A percentile compares a stretch with the other conserved stretches of the same genome.
Conservation (phyloP, 495 filamentous ascomycete genomes). For the Parachaetomium inaequale region DNA sequence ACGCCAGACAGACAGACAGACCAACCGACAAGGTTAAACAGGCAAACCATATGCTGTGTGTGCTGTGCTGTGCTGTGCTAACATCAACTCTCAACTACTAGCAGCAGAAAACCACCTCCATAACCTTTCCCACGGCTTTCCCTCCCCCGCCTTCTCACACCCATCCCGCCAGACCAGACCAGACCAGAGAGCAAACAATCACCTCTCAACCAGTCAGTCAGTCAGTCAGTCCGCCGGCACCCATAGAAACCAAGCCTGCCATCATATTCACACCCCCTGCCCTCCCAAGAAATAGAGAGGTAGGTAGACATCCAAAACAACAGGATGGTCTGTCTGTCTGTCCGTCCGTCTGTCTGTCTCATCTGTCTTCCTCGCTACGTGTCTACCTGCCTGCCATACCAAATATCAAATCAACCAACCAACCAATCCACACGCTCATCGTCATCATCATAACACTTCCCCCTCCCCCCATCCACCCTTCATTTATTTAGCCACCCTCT, state of each 20-base stretch:
- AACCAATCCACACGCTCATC: neutral
- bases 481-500: slow-evolving; percentile 50
- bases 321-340: neutral
- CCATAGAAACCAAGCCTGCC: neutral
- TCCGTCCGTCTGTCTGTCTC: neutral
- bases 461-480: neutral
- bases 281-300: neutral
- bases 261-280: neutral
- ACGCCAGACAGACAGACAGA: neutral
- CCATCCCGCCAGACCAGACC: neutral
- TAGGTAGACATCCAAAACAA: slow-evolving; percentile 9
- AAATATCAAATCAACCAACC: slow-evolving; percentile 5
- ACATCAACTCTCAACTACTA: neutral
- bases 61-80: too few relatives aligned
- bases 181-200: too few relatives aligned
- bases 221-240: too few relatives aligned
- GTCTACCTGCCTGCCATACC: neutral
- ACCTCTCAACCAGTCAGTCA: neutral
- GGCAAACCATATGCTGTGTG: neutral
- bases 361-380: too few relatives aligned
- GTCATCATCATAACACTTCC: neutral
- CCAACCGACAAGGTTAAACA: neutral
- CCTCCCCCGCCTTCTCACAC: neutral
- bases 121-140: neutral
- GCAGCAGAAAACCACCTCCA: neutral